Percentiles rank a stretch among this genome's conserved stretches.
These are phyloP conservation scores for Chlorokybus atmophyticus DNA, from an alignment of 139 green algal species.

Conservation along the genomic window DNA sequence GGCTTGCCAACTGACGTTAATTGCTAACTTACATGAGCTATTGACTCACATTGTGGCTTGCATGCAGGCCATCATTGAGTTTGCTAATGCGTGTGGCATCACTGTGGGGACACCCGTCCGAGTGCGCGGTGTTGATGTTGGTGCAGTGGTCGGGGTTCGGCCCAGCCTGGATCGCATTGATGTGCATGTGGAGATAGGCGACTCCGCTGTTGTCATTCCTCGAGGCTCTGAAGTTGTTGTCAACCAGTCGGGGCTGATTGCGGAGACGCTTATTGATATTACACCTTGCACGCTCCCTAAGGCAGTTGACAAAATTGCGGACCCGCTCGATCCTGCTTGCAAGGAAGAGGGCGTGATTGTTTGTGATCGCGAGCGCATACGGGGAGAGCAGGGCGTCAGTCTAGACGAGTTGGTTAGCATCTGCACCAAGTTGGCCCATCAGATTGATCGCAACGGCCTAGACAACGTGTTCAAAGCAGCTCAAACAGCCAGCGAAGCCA, in stretches of 20 bases:
- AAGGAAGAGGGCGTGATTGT: slow-evolving; percentile 77
- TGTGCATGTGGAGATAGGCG: slow-evolving; percentile 72
- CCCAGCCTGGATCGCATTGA: slow-evolving; percentile 79
- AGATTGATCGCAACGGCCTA: slow-evolving; percentile 72
- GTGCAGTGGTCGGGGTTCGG: slow-evolving; percentile 70
- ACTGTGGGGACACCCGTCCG: slow-evolving; percentile 81
- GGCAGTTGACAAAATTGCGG: slow-evolving; percentile 37
- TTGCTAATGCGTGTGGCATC: slow-evolving; percentile 88
- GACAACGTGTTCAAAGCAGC: slow-evolving; percentile 69
- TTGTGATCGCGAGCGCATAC: slow-evolving; percentile 69
- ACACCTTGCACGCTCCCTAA: slow-evolving; percentile 42
- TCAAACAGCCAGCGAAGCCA: slow-evolving; percentile 44
- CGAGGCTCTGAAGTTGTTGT: slow-evolving; percentile 83
- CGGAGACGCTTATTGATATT: slow-evolving; percentile 90
- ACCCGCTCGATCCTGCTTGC: slow-evolving; percentile 63
- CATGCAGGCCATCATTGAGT: slow-evolving; percentile 41
- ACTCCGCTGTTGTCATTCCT: slow-evolving; percentile 78
- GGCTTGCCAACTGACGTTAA: too few species aligned
- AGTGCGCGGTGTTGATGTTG: slow-evolving; percentile 62
- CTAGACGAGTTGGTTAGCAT: slow-evolving; percentile 96
- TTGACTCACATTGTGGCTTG: too few species aligned
- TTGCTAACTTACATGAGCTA: too few species aligned
- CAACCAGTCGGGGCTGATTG: slow-evolving; percentile 93
- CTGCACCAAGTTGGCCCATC: slow-evolving; percentile 69
- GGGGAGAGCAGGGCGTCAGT: slow-evolving; percentile 69